Evolutionary conservation across 2,329 filamentous ascomycete species (phyloP).

Genomic region (Ustulina deusta): DNA sequence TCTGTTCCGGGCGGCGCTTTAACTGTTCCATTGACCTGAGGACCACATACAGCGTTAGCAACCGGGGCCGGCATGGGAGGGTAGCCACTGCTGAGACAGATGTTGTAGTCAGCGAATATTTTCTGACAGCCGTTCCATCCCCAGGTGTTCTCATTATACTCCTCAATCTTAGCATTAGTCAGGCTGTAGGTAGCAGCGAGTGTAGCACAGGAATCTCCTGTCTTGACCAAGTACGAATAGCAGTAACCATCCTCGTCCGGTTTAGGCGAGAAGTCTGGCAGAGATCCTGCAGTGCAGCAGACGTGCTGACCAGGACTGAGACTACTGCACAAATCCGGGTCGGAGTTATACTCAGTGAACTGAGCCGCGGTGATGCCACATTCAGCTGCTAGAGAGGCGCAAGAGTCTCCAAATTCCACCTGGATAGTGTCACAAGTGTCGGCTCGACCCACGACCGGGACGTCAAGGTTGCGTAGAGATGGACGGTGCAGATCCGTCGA

Average conservation of each 20-base stretch:
- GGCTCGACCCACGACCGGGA: too few relatives aligned
- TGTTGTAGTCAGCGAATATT: conserved; percentile 48
- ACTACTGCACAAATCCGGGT: too few relatives aligned
- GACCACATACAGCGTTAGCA: conserved; percentile 58
- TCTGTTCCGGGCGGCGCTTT: conserved; percentile 50
- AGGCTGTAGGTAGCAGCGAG: neutral
- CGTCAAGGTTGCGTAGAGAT: too few relatives aligned
- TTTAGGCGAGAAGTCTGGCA: too few relatives aligned
- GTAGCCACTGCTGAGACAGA: conserved; percentile 57
- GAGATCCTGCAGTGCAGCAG: too few relatives aligned
- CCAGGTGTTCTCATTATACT: conserved; percentile 14
- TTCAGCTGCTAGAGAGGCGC: too few relatives aligned
- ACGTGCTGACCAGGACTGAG: too few relatives aligned
- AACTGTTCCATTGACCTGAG: conserved; percentile 56
- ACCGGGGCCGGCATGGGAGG: conserved; percentile 57
- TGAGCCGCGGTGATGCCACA: too few relatives aligned
- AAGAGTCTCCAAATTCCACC: too few relatives aligned
- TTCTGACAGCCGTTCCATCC: neutral
- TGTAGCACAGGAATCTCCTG: neutral
- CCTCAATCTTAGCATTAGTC: neutral
- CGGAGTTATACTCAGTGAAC: too few relatives aligned
- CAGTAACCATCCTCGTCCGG: neutral
- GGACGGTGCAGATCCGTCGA: too few relatives aligned
- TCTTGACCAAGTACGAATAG: neutral
- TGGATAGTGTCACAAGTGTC: too few relatives aligned